These are phyloP conservation scores for Kickxella alabastrina DNA, from an alignment of 192 early-diverging fungal genomes.

Conservation along the genomic window DNA sequence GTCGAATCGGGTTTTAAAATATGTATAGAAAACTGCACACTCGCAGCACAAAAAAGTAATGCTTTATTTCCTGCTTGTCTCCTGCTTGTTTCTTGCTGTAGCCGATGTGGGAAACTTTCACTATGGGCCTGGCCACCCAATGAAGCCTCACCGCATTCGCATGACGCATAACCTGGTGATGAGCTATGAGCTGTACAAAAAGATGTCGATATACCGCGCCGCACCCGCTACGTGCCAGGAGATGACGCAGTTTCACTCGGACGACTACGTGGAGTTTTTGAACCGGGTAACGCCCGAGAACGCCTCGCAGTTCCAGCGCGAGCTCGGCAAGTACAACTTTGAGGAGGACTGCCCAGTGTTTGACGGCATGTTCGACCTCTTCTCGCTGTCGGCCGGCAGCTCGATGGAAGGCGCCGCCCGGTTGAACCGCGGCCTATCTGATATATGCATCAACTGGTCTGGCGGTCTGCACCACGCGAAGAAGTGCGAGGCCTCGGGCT, in stretches of 20 bases:
- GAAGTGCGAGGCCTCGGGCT: constrained; percentile 92
- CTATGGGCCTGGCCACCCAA: constrained; percentile 92
- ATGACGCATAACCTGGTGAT: constrained; percentile 95
- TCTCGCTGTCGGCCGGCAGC: constrained; percentile 84
- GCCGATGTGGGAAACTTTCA: constrained; percentile 77
- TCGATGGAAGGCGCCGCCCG: constrained; percentile 93
- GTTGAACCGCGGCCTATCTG: constrained; percentile 74
- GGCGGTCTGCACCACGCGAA: constrained; percentile 98
- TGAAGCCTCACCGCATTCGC: constrained; percentile 97
- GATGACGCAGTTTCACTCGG: constrained; percentile 94
- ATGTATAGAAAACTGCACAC: not conserved
- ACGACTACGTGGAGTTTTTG: constrained; percentile 94
- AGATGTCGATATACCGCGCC: constrained; percentile 83
- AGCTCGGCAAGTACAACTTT: constrained; percentile 73
- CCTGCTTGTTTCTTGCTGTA: constrained; percentile 8
- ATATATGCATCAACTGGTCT: constrained; percentile 97
- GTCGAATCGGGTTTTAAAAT: too few species aligned
- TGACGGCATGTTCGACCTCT: constrained; percentile 96
- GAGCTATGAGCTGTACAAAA: constrained; percentile 93
- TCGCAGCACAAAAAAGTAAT: too few species aligned
- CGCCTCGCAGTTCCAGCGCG: constrained; percentile 59
- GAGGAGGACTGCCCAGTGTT: constrained; percentile 98
- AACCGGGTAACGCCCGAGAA: constrained; percentile 78
- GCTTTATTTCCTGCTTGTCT: not conserved
- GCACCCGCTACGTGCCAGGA: constrained; percentile 83